Conservation (phyloP, 352 stramenopile species). For the Pythium scleroteichum region DNA sequence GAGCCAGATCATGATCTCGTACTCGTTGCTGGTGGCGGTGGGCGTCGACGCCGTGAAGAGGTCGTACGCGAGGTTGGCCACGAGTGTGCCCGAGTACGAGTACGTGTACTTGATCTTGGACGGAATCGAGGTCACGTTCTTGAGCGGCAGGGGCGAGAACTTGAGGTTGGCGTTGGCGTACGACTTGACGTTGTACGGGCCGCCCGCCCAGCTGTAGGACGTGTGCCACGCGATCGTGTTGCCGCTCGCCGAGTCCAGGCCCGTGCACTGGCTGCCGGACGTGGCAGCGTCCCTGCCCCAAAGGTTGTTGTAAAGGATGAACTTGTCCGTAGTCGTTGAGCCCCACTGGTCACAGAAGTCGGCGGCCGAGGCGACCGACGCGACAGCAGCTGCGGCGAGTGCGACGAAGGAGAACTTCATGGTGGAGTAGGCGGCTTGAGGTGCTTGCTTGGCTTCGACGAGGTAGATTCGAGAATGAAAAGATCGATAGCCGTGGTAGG, state of each 20-base stretch:
- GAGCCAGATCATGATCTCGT: slow-evolving; percentile 44
- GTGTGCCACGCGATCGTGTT: slow-evolving; percentile 40
- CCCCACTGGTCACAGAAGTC: slow-evolving; percentile 44
- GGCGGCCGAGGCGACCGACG: slow-evolving; percentile 10
- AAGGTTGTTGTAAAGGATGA: slow-evolving; percentile 55
- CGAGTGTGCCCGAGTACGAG: slow-evolving; percentile 37
- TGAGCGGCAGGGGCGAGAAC: slow-evolving; percentile 35
- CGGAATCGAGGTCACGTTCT: slow-evolving; percentile 34
- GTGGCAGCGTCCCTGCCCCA: slow-evolving; percentile 35
- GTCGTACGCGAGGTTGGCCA: slow-evolving; percentile 44
- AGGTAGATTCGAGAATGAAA: slow-evolving; percentile 13
- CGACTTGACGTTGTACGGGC: slow-evolving; percentile 42
- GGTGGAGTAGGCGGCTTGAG: not conserved
- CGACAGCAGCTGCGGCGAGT: slow-evolving; percentile 4
- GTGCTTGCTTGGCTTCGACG: not conserved
- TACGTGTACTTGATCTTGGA: slow-evolving; percentile 41
- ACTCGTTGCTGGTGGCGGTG: slow-evolving; percentile 28
- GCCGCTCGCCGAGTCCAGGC: slow-evolving; percentile 31
- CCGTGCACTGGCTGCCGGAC: slow-evolving; percentile 41
- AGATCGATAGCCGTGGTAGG: not conserved
- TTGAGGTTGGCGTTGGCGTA: slow-evolving; percentile 45
- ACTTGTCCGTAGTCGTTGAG: slow-evolving; percentile 30
- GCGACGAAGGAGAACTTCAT: slow-evolving; percentile 31
- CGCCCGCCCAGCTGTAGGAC: slow-evolving; percentile 38
- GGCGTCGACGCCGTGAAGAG: slow-evolving; percentile 39